Base-by-base conservation (phyloP, 495 filamentous ascomycete genomes). In the Neurospora sublineolata region DNA sequence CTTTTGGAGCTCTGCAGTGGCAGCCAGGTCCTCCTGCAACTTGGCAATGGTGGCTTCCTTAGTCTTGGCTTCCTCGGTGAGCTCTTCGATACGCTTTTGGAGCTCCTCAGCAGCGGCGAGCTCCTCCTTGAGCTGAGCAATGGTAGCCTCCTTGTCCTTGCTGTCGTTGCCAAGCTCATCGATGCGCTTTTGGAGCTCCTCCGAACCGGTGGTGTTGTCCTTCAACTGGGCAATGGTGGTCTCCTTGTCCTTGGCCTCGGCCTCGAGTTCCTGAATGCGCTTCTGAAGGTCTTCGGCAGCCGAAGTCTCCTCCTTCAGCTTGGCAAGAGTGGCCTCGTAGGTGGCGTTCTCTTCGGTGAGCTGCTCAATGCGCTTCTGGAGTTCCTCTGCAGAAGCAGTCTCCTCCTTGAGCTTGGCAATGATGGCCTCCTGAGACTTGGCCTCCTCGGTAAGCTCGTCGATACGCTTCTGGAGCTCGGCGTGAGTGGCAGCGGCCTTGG, bases 381-480 rank as follows among this genome's bases (percentile, higher is more conserved):
- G 83, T 68, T 82, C 78, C 67, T 80, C 72, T 1, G 81, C 82
- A 44, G 78, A 73, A 41, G 80, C 80, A 64, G 78, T 79, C 36
- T 86, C 84, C 23, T 83, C 81, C 73, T 83, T 85, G 27, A 87
- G 78, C 71, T 83, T 83, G 23, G 81, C 79, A 14, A 82, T 80
- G 3, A 74, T 74, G 12, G 80, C 82, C 30, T 86, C 84, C 70
- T 82, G 79, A 60, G 82, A 77, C 60, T 81, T 76, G 64, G 79
- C 79, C 52, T 81, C 78, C 69, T 79, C 78, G 37, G 79, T 71
- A 30, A 84, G 77, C 12, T 75, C 79, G n/a, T 81, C 81, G 69
- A 77, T 79, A 18, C 80, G 81, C 72, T 79, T 79, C 74, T 83
- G 80, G 37, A 83, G 79, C 68, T 86, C 80, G 18, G 75, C 75